Conservation (phyloP, 345 rosid species). For the Capsella bursapastoris region DNA sequence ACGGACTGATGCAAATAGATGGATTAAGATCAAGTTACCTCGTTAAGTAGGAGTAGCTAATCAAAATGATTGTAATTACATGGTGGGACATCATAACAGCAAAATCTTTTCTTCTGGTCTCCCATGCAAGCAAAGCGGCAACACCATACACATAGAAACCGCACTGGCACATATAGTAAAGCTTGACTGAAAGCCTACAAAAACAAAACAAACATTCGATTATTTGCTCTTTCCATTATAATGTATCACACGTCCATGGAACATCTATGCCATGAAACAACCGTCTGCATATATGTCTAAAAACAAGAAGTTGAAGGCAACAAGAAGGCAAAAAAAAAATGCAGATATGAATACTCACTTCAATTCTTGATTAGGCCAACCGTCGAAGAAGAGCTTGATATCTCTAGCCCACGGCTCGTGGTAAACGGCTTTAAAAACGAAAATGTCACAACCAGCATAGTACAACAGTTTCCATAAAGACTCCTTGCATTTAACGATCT, state of each 20-base stretch:
- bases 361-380: slow-evolving; percentile 92
- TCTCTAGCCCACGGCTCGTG: slow-evolving; percentile 81
- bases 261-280: background rate
- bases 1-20: slow-evolving; percentile 4
- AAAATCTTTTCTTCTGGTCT: slow-evolving; percentile 95
- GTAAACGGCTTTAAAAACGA: slow-evolving; percentile 56
- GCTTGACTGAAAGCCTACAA: slow-evolving; percentile 66
- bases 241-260: background rate
- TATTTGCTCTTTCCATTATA: background rate
- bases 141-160: slow-evolving; percentile 86
- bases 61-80: slow-evolving; percentile 78
- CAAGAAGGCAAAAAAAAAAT: background rate
- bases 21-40: slow-evolving; percentile 53
- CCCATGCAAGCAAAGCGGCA: slow-evolving; percentile 91
- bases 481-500: slow-evolving; percentile 75
- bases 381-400: slow-evolving; percentile 61
- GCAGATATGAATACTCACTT: slow-evolving; percentile 57
- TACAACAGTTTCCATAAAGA: slow-evolving; percentile 90
- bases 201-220: slow-evolving; percentile 11
- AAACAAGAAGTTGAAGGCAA: background rate
- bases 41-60: slow-evolving; percentile 76
- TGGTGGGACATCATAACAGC: slow-evolving; percentile 99
- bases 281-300: background rate
- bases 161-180: slow-evolving; percentile 91
- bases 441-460: slow-evolving; percentile 69